Conservation (phyloP, 1,284 basidiomycete genomes). For the Sphaerobolus stellatus region DNA sequence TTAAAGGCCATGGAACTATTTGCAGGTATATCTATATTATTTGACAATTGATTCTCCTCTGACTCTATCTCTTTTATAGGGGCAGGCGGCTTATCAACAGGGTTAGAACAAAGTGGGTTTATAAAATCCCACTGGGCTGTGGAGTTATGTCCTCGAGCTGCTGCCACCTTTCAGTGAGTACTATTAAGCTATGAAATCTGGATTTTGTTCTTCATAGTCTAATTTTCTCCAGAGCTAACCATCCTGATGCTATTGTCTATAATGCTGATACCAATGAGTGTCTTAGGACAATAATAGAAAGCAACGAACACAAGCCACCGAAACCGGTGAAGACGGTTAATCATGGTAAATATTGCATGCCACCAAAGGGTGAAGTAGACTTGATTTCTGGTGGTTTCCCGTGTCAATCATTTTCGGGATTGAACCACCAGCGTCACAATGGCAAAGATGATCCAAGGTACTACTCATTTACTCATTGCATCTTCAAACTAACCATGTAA, state of each 20-base stretch:
- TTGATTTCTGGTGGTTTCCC: constrained; percentile 73
- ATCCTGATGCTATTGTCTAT: constrained; percentile 55
- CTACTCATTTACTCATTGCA: not conserved
- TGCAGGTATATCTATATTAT: constrained; percentile 43
- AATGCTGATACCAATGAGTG: constrained; percentile 61
- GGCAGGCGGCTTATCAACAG: constrained; percentile 68
- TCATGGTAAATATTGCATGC: constrained; percentile 43
- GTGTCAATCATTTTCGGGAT: constrained; percentile 64
- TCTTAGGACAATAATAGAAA: constrained; percentile 46
- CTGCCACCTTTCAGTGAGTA: constrained; percentile 53
- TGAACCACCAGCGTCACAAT: constrained; percentile 46
- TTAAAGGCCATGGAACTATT: constrained; percentile 66
- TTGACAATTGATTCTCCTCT: not conserved
- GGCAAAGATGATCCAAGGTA: constrained; percentile 60
- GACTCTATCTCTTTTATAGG: constrained; percentile 38
- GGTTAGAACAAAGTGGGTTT: constrained; percentile 55
- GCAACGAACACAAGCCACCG: constrained; percentile 40
- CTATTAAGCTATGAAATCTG: not conserved
- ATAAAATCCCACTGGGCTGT: constrained; percentile 66
- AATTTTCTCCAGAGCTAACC: constrained; percentile 48
- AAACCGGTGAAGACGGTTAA: constrained; percentile 36
- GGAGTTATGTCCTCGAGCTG: constrained; percentile 62
- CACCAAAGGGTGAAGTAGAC: constrained; percentile 58
- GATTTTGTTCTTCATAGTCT: constrained; percentile 10
- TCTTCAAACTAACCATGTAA: not conserved